Evolutionary conservation across 345 rosid species (phyloP).

Genomic region (Citrus sinensis): DNA sequence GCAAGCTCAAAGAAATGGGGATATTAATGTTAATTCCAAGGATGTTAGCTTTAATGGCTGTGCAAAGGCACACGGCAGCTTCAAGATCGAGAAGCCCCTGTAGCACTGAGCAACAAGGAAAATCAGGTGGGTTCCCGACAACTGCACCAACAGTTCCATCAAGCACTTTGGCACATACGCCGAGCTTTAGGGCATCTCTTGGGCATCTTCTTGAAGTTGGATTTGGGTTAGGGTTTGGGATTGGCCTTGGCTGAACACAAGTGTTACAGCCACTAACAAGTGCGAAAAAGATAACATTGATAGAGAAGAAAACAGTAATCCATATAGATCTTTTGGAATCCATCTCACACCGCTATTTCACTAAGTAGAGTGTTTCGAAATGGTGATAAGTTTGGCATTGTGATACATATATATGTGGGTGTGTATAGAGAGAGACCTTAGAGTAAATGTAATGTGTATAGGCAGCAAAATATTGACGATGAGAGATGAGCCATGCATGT

Average conservation of each 20-base stretch:
- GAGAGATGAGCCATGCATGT: constrained; percentile 11
- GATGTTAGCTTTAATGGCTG: constrained; percentile 69
- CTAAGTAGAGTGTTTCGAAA: background rate
- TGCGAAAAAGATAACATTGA: constrained; percentile 35
- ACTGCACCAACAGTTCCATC: constrained; percentile 41
- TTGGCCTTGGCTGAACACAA: constrained; percentile 39
- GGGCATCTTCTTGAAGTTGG: constrained; percentile 45
- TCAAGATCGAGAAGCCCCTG: constrained; percentile 60
- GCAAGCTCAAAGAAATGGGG: constrained; percentile 64
- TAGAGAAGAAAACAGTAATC: constrained; percentile 31
- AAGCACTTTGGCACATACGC: constrained; percentile 61
- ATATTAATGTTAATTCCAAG: constrained; percentile 59
- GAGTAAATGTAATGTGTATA: background rate
- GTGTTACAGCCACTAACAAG: constrained; percentile 47
- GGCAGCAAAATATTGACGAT: background rate
- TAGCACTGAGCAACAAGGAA: constrained; percentile 62
- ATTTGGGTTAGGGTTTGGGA: constrained; percentile 40
- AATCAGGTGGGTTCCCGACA: constrained; percentile 55
- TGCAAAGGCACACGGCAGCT: constrained; percentile 69
- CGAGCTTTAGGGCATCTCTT: constrained; percentile 55
- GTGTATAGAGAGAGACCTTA: background rate
- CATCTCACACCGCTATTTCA: constrained; percentile 21
- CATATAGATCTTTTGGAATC: constrained; percentile 26
- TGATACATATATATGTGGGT: background rate
- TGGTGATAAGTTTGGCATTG: background rate